Conservation (phyloP, 2,329 filamentous ascomycete species). For the Paraphoma sp. region DNA sequence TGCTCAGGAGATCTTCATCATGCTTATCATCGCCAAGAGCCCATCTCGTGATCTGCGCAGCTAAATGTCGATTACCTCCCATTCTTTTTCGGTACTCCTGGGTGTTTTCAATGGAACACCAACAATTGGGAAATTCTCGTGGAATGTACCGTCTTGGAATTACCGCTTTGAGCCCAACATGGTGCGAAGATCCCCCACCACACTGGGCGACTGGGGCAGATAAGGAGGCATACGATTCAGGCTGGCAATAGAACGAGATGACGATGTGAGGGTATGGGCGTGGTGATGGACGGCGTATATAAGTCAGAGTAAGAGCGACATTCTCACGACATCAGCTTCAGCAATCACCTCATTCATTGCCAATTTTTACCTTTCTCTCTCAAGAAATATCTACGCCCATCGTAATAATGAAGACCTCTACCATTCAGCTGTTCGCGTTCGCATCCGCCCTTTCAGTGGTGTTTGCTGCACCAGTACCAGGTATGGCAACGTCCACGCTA, state of each 20-base stretch:
- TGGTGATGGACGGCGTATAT: not conserved
- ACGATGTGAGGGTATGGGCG: not conserved
- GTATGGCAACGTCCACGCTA: not conserved
- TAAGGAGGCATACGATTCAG: not conserved
- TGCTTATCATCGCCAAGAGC: not conserved
- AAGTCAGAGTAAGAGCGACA: not conserved
- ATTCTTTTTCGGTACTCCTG: not conserved
- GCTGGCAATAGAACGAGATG: not conserved
- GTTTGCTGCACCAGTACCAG: slow-evolving; percentile 1
- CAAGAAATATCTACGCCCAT: not conserved
- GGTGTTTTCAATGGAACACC: not conserved
- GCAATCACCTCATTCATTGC: slow-evolving; percentile 1
- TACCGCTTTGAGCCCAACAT: not conserved
- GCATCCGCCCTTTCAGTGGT: not conserved
- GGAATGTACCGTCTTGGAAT: not conserved
- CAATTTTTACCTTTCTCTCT: not conserved
- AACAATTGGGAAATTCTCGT: not conserved
- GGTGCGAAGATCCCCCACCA: not conserved
- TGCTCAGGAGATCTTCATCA: slow-evolving; percentile 2
- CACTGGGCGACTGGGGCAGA: not conserved
- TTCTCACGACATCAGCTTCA: not conserved
- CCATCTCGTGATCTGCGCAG: not conserved
- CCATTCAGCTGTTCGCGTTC: slow-evolving; percentile 1
- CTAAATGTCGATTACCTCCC: not conserved
- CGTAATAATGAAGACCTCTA: slow-evolving; percentile 2